These are phyloP conservation scores for Chrysoporthe austroafricana DNA, from an alignment of 2,329 filamentous ascomycete genomes.

Conservation along the genomic window DNA sequence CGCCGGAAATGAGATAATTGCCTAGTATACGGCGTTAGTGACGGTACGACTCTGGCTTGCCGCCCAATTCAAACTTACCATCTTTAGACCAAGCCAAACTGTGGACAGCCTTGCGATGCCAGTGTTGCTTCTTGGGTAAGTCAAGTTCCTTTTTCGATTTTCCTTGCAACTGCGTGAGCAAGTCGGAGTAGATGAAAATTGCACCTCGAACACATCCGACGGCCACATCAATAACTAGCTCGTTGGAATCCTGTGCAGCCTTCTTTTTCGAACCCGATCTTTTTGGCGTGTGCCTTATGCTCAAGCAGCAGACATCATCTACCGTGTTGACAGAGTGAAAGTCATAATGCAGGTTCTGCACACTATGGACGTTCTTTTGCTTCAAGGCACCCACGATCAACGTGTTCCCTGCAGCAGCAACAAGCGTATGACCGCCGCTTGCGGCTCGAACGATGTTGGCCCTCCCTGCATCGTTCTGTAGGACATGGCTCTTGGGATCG, in stretches of 20 bases:
- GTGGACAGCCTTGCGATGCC: slow-evolving; percentile 85
- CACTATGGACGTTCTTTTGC: slow-evolving; percentile 36
- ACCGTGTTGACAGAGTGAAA: slow-evolving; percentile 63
- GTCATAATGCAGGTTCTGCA: slow-evolving; percentile 55
- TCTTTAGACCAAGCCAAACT: slow-evolving; percentile 90
- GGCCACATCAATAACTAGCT: slow-evolving; percentile 67
- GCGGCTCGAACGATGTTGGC: slow-evolving; percentile 35
- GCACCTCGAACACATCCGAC: slow-evolving; percentile 77
- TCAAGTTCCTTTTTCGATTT: slow-evolving; percentile 49
- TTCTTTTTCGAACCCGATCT: slow-evolving; percentile 34
- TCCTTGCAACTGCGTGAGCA: slow-evolving; percentile 61
- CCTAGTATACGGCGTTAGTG: slow-evolving; percentile 55
- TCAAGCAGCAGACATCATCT: slow-evolving; percentile 69
- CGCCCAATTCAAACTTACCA: slow-evolving; percentile 57
- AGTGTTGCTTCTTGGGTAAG: slow-evolving; percentile 74
- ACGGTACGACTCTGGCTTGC: background rate
- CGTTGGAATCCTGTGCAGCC: slow-evolving; percentile 34
- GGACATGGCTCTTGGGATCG: slow-evolving; percentile 21
- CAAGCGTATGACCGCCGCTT: slow-evolving; percentile 60
- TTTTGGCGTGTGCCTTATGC: slow-evolving; percentile 55
- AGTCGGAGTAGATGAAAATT: slow-evolving; percentile 81
- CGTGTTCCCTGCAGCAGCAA: slow-evolving; percentile 55
- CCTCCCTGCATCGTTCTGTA: slow-evolving; percentile 21
- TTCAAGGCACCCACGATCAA: slow-evolving; percentile 64
- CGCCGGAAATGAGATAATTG: slow-evolving; percentile 93